Base-by-base conservation (phyloP, 2,329 filamentous ascomycete genomes). In the Lachnellula suecica region DNA sequence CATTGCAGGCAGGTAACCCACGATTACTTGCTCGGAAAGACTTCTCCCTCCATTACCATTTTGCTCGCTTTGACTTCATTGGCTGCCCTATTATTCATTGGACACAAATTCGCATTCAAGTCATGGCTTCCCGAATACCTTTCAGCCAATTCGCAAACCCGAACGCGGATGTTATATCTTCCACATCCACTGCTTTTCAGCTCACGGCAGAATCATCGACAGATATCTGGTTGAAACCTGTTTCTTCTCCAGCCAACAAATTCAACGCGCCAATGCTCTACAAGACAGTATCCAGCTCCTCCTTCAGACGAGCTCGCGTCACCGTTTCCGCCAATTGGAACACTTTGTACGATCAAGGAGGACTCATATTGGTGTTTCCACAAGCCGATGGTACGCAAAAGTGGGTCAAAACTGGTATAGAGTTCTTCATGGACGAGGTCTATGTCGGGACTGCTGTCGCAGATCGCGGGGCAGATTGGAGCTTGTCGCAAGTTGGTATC, bases 351-450 rank as follows among this genome's bases (percentile, higher is more conserved):
- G 86, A 89, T 68, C 85, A 89, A 72, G 86, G 81, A 27, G 85
- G 85, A 54, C 64, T 83, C 0, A 72, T 87, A 61, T 64, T 82
- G 62, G 60, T 72, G 66, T 59, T 73, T 57, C 51, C 61, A 22
- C 58, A 34, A 60, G 62, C 25, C 8, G 40, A 4, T 9, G 35
- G 41, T 63, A 59, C 69, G 37, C 47, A 49, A 44, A 85, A 88
- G 63, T 94, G 89, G 89, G 79, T 94, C 68, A 94, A 94, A 70
- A 82, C 87, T 1, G 89, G 89, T 44, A 80, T 94, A 58, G 89
- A 93, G 69, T 84, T 83, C 69, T 88, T 86, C 70, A 72, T 87
- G 52, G 76, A 74, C 51, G 69, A 71, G 44, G 80, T 85, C 1
- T 82, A 84, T 60, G 71, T 92, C 17, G 85, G 84, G 56, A 87